phyloP scores from a whole-genome alignment of 163 green algal species.

The Chlamydomonas reinhardtii region DNA sequence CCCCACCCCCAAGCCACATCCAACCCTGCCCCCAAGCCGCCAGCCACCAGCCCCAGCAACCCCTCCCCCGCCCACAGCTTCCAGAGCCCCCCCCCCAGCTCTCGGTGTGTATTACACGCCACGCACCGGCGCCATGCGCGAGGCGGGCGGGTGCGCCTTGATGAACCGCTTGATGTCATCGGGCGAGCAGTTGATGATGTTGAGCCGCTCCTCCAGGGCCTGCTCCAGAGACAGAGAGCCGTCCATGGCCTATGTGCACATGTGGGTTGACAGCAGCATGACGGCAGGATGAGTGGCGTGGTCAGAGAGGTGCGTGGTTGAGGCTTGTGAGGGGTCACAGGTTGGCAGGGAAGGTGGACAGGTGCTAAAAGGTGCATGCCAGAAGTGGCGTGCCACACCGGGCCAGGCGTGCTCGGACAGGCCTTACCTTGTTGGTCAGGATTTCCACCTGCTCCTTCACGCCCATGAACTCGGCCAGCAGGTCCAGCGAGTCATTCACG shows the following conservation, averaged over 20 bases:
- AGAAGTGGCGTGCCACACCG: too few species aligned
- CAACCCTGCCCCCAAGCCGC: too few species aligned
- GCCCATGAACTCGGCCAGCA: constrained; percentile 87
- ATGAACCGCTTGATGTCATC: constrained; percentile 77
- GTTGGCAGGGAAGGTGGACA: too few species aligned
- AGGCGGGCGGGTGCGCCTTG: constrained; percentile 62
- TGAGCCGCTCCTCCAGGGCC: constrained; percentile 74
- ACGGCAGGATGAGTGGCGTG: not conserved
- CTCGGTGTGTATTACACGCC: too few species aligned
- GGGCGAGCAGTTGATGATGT: constrained; percentile 78
- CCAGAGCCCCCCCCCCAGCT: too few species aligned
- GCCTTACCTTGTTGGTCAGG: constrained; percentile 66
- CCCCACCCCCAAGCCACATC: too few species aligned
- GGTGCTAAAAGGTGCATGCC: too few species aligned
- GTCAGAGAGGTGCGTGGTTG: too few species aligned
- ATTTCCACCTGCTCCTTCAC: constrained; percentile 64
- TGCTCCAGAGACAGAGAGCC: constrained; percentile 73
- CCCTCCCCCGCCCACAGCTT: too few species aligned
- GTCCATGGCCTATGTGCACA: constrained; percentile 75
- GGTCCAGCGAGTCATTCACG: constrained; percentile 85
- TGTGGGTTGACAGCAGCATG: not conserved
- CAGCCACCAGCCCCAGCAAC: too few species aligned
- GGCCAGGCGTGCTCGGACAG: too few species aligned
- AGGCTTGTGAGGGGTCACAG: too few species aligned
- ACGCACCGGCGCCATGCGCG: constrained; percentile 46